Conservation (phyloP, 306 rosid species). For the Carpinus viminea region DNA sequence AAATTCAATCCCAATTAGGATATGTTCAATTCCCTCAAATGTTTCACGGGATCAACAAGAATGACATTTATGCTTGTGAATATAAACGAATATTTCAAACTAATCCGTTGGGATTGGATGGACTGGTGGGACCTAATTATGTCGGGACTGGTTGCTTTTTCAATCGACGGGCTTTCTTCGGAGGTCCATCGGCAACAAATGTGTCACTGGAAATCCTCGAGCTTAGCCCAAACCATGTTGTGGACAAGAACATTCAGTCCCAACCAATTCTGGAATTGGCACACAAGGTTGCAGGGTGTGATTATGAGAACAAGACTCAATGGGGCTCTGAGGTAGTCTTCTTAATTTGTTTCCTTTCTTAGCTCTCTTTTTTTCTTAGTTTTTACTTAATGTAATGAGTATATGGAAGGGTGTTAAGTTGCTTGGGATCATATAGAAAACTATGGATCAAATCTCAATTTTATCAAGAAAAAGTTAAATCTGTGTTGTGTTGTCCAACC, state of each 20-base stretch:
- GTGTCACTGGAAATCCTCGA: conserved; percentile 16
- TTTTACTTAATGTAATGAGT: no score
- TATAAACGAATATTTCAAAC: background rate
- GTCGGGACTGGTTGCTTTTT: conserved; percentile 45
- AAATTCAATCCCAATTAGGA: background rate
- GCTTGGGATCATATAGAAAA: no score
- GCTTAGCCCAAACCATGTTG: conserved; percentile 27
- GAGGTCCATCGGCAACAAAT: conserved; percentile 28
- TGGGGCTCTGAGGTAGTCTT: conserved; percentile 51
- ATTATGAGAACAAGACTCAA: conserved; percentile 31
- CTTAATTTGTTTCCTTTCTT: background rate
- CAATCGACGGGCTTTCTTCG: conserved; percentile 37
- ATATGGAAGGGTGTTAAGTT: no score
- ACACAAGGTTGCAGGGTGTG: conserved; percentile 33
- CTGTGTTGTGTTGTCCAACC: no score
- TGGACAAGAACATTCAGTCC: conserved; percentile 29
- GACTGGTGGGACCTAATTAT: conserved; percentile 32
- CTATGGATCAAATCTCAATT: no score
- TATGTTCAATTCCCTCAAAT: conserved; percentile 50
- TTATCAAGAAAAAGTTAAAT: no score
- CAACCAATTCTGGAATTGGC: conserved; percentile 27
- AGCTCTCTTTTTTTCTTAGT: no score
- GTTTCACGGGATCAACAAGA: conserved; percentile 32
- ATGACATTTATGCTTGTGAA: conserved; percentile 34
- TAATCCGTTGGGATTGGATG: conserved; percentile 36